Evolutionary conservation across 768 basidiomycete genomes (phyloP).

Genomic region (Leccinum longicurvipes): DNA sequence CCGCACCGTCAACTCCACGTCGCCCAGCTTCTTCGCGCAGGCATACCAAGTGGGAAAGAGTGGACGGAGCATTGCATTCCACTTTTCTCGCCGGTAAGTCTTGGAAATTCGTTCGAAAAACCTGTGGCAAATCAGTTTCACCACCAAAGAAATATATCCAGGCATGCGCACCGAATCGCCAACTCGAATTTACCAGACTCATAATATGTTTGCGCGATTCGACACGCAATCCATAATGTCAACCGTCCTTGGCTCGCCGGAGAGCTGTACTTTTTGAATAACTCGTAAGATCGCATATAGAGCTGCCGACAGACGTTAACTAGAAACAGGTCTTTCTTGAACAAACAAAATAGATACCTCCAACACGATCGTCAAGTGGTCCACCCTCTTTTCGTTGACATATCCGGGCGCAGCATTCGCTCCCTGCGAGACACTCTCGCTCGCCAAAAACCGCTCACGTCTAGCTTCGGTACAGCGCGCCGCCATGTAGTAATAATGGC

Average conservation of each 20-base stretch:
- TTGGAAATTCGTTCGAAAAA: slow-evolving; percentile 93
- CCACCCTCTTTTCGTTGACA: slow-evolving; percentile 88
- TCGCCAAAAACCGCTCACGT: slow-evolving; percentile 59
- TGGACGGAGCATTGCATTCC: slow-evolving; percentile 70
- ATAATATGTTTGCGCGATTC: slow-evolving; percentile 85
- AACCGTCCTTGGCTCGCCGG: slow-evolving; percentile 65
- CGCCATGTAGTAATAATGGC: slow-evolving; percentile 83
- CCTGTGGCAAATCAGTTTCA: slow-evolving; percentile 34
- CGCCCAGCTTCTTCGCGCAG: slow-evolving; percentile 74
- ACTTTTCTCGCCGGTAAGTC: slow-evolving; percentile 83
- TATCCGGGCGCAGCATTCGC: slow-evolving; percentile 61
- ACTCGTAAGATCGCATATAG: slow-evolving; percentile 90
- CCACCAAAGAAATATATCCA: background rate
- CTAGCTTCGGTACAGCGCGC: slow-evolving; percentile 82
- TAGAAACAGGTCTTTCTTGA: background rate
- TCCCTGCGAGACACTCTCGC: slow-evolving; percentile 42
- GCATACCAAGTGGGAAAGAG: slow-evolving; percentile 79
- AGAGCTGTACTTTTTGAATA: slow-evolving; percentile 77
- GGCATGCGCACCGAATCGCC: slow-evolving; percentile 66
- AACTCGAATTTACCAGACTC: slow-evolving; percentile 79
- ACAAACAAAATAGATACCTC: slow-evolving; percentile 50
- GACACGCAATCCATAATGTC: slow-evolving; percentile 87
- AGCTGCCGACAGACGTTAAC: slow-evolving; percentile 46
- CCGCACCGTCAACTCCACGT: slow-evolving; percentile 71
- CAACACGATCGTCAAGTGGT: slow-evolving; percentile 76